Base-by-base conservation (phyloP, 495 filamentous ascomycete species). In the Opeltia flavorubescens region DNA sequence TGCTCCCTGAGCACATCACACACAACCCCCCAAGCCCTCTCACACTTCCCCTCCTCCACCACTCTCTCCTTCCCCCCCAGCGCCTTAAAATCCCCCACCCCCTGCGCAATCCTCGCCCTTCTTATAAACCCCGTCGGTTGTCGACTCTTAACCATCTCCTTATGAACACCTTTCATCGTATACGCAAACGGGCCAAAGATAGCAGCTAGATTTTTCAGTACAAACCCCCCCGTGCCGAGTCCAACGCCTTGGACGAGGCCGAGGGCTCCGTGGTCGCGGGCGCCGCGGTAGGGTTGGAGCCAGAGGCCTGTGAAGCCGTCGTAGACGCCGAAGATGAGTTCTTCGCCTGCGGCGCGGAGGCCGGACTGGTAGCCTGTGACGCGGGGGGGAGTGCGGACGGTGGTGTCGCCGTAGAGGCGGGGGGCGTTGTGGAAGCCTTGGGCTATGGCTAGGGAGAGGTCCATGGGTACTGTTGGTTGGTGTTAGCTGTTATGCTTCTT, bases 401-500 rank as follows among this genome's bases (percentile, higher is more conserved):
- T 58, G 18, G 29, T 25, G 50, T 77, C 80, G 4, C 84, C 83
- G 53, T 86, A 86, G 1, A 94, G 66, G 0, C 83, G 74, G 1
- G 87, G 87, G 0, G 85, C 82, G 51, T 88, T 88, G 58, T 89
- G 84, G 49, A 89, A 83, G 1, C 86, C 86, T 55, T 89, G 84
- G 2, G 82, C 76, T 2, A 89, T 57, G 0, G 86, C 83, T 1
- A 88, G 63, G 4, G 75, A 71, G 18, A 91, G 67, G 53, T 88
- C 81, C 49, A 89, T 78, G 1, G 55, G 55, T 9, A 36, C 55
- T 50, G 26, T 23, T 18, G 13, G 24, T 15, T n/a, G n/a, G n/a
- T n/a, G n/a, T n/a, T n/a, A n/a, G n/a, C n/a, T n/a, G n/a, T n/a
- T 9, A 17, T 27, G 38, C n/a, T 12, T 35, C 3, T 29, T 13